These are phyloP conservation scores for Dendrothele bispora DNA, from an alignment of 768 basidiomycete genomes.

Conservation along the genomic window DNA sequence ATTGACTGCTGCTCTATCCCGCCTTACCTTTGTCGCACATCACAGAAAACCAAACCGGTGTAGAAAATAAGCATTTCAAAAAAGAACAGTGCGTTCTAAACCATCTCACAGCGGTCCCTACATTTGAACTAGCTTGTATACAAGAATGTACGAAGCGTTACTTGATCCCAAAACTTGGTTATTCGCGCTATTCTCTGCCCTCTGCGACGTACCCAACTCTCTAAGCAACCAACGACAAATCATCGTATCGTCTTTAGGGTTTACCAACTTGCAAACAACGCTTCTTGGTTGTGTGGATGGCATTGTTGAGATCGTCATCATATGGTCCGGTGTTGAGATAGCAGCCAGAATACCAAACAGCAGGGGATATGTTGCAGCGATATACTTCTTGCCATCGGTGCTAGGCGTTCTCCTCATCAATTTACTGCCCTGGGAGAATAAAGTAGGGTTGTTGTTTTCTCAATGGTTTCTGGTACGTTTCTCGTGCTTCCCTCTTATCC, in stretches of 20 bases:
- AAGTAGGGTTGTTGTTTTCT: slow-evolving; percentile 61
- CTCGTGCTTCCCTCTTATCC: slow-evolving; percentile 1
- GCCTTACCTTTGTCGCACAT: background rate
- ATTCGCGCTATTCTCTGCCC: slow-evolving; percentile 63
- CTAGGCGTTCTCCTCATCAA: slow-evolving; percentile 62
- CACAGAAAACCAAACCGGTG: slow-evolving; percentile 76
- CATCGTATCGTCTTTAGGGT: slow-evolving; percentile 67
- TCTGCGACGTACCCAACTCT: slow-evolving; percentile 68
- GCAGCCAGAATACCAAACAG: slow-evolving; percentile 54
- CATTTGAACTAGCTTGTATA: background rate
- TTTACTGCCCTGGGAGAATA: slow-evolving; percentile 62
- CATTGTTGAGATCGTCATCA: slow-evolving; percentile 61
- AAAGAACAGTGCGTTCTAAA: slow-evolving; percentile 61
- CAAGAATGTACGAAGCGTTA: slow-evolving; percentile 71
- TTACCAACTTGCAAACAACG: slow-evolving; percentile 62
- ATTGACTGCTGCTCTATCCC: too few species aligned
- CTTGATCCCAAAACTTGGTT: slow-evolving; percentile 74
- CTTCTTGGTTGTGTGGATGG: slow-evolving; percentile 71
- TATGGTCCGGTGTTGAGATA: slow-evolving; percentile 61
- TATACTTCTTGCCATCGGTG: slow-evolving; percentile 65
- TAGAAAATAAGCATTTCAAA: slow-evolving; percentile 83
- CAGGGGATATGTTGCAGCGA: slow-evolving; percentile 58
- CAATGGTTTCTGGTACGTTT: slow-evolving; percentile 58
- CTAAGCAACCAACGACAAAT: slow-evolving; percentile 30
- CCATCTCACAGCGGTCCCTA: background rate